phyloP scores from a whole-genome alignment of 768 basidiomycete genomes.

The Pisolithus sp. region DNA sequence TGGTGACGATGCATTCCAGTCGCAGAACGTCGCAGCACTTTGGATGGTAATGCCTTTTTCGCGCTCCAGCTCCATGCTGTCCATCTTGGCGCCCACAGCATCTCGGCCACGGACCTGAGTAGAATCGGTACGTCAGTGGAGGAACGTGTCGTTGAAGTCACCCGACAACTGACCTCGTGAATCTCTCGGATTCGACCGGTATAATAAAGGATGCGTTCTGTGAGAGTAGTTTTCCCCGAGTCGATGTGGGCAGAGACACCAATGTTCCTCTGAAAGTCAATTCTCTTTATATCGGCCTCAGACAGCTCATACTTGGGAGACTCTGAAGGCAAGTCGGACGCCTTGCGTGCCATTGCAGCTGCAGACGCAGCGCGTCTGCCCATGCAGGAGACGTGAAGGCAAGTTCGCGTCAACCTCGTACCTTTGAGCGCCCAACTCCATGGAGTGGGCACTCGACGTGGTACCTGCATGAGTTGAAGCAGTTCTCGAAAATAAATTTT shows the following conservation, averaged over 20 bases:
- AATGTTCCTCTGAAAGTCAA: conserved; percentile 84
- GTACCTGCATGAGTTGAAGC: conserved; percentile 18
- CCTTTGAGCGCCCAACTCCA: conserved; percentile 18
- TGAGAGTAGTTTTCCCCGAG: conserved; percentile 96
- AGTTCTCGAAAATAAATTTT: too few species aligned
- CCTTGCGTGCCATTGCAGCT: conserved; percentile 26
- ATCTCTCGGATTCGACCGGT: conserved; percentile 94
- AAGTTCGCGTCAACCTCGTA: background rate
- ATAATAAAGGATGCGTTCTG: conserved; percentile 93
- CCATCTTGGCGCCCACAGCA: conserved; percentile 98
- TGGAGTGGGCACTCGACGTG: conserved; percentile 19
- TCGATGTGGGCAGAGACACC: conserved; percentile 95
- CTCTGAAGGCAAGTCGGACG: background rate
- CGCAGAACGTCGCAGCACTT: conserved; percentile 96
- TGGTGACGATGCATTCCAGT: conserved; percentile 77
- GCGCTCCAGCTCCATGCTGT: conserved; percentile 97
- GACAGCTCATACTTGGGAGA: conserved; percentile 42
- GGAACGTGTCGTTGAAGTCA: conserved; percentile 3
- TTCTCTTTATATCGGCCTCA: conserved; percentile 57
- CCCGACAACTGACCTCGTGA: conserved; percentile 74
- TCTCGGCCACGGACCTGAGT: conserved; percentile 84
- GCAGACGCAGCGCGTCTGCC: conserved; percentile 39
- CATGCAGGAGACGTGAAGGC: background rate
- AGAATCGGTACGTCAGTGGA: background rate
- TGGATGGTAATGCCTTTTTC: conserved; percentile 99